Evolutionary conservation across 108 stramenopile genomes (phyloP).

Genomic region (Skeletonema marinoi): DNA sequence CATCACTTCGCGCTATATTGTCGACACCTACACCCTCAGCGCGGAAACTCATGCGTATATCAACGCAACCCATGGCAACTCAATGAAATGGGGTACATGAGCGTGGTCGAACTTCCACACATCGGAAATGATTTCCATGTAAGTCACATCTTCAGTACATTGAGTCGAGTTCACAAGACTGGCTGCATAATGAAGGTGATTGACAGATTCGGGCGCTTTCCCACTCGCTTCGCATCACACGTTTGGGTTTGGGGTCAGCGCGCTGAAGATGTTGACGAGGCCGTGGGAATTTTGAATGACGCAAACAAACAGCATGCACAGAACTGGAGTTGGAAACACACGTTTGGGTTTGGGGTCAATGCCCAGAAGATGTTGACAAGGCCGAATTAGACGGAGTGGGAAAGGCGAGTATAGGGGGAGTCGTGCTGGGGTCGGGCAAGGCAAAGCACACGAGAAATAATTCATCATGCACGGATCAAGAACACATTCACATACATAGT

Average conservation of each 20-base stretch:
- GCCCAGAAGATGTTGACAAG: background rate
- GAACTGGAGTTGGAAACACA: background rate
- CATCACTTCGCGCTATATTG: constrained; percentile 8
- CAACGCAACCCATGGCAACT: constrained; percentile 19
- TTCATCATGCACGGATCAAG: too few relatives aligned
- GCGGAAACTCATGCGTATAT: background rate
- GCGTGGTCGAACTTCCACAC: constrained; percentile 8
- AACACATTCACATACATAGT: too few relatives aligned
- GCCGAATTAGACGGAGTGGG: too few relatives aligned
- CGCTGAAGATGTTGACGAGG: too few relatives aligned
- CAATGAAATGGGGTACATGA: constrained; percentile 20
- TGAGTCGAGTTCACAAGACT: background rate
- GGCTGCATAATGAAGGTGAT: background rate
- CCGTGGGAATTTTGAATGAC: too few relatives aligned
- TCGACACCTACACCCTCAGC: constrained; percentile 10
- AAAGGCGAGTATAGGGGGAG: too few relatives aligned
- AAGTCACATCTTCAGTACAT: background rate
- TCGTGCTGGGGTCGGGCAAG: too few relatives aligned
- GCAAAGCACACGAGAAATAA: too few relatives aligned
- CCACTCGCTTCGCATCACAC: too few relatives aligned
- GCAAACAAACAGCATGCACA: background rate
- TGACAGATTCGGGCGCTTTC: background rate
- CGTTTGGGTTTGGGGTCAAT: constrained; percentile 2
- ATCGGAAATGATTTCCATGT: too few relatives aligned
- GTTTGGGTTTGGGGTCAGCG: too few relatives aligned